A percentile compares a stretch with the other conserved stretches of the same genome.
These are phyloP conservation scores for Cercospora zeae-maydis DNA, from an alignment of 2,329 filamentous ascomycete species.

Conservation along the genomic window DNA sequence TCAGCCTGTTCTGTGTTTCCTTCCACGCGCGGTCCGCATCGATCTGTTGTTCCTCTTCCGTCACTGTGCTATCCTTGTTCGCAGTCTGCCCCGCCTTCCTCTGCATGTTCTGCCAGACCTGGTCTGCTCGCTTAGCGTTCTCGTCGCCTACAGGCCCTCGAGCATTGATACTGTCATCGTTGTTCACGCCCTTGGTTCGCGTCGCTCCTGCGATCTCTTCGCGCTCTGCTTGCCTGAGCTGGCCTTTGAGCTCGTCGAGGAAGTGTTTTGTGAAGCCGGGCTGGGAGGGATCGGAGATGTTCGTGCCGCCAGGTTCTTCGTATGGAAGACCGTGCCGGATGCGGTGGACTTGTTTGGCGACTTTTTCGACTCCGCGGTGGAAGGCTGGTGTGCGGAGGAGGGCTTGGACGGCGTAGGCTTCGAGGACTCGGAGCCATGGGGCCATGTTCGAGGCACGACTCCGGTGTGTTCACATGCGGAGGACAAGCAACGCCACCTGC, in stretches of 20 bases:
- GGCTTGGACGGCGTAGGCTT: conserved; percentile 40
- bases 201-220: conserved; percentile 19
- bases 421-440: conserved; percentile 40
- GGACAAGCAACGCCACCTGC: no score
- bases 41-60: conserved; percentile 2
- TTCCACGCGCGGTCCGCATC: conserved; percentile 31
- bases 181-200: conserved; percentile 16
- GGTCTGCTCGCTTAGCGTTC: conserved; percentile 13
- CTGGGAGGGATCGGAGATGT: conserved; percentile 41
- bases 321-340: conserved; percentile 48
- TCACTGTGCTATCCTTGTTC: conserved; percentile 7
- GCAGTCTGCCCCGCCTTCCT: conserved; percentile 13
- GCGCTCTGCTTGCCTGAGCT: conserved; percentile 31
- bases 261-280: conserved; percentile 49
- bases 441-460: conserved; percentile 25
- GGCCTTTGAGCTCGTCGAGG: conserved; percentile 48
- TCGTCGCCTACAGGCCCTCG: conserved; percentile 8
- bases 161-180: conserved; percentile 24
- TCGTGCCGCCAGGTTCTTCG: conserved; percentile 49
- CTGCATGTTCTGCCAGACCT: conserved; percentile 11
- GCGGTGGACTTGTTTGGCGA: conserved; percentile 47
- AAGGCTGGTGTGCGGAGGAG: conserved; percentile 54
- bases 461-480: background rate
- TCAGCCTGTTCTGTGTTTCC: conserved; percentile 19
- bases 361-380: conserved; percentile 51